Percentiles rank a stretch among this genome's conserved stretches.
Evolutionary conservation across 2,329 filamentous ascomycete species (phyloP).

Genomic region (Xylaria sp.): DNA sequence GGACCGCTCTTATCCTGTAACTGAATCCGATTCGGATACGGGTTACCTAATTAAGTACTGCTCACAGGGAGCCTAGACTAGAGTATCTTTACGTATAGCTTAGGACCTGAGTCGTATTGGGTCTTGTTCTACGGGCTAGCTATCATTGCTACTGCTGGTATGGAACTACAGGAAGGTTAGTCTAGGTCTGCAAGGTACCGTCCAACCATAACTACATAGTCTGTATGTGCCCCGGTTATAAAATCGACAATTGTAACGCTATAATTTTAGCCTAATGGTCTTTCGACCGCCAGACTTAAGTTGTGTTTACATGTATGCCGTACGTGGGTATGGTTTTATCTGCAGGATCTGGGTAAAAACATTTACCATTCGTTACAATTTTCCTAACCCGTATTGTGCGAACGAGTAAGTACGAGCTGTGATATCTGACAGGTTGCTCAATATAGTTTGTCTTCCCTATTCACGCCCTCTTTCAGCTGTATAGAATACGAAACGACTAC

Average conservation of each 20-base stretch:
- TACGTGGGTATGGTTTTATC: not conserved
- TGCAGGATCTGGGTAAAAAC: not conserved
- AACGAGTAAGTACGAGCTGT: not conserved
- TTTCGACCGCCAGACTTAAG: not conserved
- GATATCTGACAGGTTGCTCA: not conserved
- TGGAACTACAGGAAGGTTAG: not conserved
- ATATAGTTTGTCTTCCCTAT: not conserved
- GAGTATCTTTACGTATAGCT: not conserved
- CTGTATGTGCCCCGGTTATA: slow-evolving; percentile 3
- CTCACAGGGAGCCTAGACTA: not conserved
- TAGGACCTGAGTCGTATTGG: slow-evolving; percentile 16
- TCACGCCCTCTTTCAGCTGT: not conserved
- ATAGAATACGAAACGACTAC: not conserved
- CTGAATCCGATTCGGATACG: not conserved
- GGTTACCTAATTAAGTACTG: not conserved
- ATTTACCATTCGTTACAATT: not conserved
- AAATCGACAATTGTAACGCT: slow-evolving; percentile 23
- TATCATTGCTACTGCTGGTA: not conserved
- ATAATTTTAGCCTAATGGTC: slow-evolving; percentile 31
- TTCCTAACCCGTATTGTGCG: not conserved
- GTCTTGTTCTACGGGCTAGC: not conserved
- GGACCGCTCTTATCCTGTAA: not conserved
- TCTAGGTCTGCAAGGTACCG: slow-evolving; percentile 30
- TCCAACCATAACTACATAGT: slow-evolving; percentile 18
- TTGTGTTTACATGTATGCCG: not conserved